Evolutionary conservation across 192 early-diverging fungal genomes (phyloP).

Genomic region (Endogone sp.): DNA sequence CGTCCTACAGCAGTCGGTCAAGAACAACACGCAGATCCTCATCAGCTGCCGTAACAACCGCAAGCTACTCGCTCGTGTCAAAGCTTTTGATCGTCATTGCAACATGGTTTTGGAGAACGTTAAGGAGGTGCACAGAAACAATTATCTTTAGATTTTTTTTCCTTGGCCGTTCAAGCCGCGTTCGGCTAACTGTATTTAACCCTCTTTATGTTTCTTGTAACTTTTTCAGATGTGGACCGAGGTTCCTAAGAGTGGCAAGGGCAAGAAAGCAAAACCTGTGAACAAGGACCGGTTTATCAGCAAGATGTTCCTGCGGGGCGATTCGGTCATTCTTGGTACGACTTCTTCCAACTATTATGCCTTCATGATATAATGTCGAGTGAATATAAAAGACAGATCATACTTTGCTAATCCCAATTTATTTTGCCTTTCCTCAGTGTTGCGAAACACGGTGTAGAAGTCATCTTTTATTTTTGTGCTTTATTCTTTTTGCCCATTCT

Average conservation of each 20-base stretch:
- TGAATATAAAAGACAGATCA: neutral
- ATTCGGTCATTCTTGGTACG: constrained; percentile 86
- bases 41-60: constrained; percentile 97
- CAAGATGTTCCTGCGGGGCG: constrained; percentile 97
- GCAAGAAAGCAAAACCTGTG: constrained; percentile 93
- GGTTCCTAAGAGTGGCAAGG: constrained; percentile 85
- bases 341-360: neutral
- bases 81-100: constrained; percentile 99
- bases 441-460: constrained; percentile 39
- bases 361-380: neutral
- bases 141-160: neutral
- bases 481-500: too few relatives aligned
- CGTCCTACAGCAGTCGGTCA: constrained; percentile 88
- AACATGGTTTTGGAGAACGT: constrained; percentile 99
- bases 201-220: neutral
- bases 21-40: constrained; percentile 95
- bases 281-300: constrained; percentile 99
- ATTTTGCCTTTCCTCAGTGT: constrained; percentile 13
- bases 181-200: too few relatives aligned
- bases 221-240: constrained; percentile 90
- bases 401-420: neutral
- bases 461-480: too few relatives aligned
- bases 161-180: too few relatives aligned
- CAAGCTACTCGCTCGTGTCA: constrained; percentile 94
- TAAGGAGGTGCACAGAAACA: constrained; percentile 70